Conservation (phyloP, 164 flowering plant genomes). For the Aristolochia contorta region DNA sequence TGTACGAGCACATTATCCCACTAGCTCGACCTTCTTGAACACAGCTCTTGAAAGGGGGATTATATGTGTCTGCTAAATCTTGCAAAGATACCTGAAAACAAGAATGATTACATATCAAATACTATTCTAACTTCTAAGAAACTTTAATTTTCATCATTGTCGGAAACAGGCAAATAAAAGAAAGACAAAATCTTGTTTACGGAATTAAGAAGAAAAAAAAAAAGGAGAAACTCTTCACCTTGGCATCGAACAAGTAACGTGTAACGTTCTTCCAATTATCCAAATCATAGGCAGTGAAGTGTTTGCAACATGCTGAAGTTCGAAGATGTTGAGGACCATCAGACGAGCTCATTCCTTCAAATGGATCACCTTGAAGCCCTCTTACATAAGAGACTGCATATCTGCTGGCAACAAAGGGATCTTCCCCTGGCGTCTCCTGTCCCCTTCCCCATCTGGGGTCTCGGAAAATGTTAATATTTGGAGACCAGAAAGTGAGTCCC, state of each 20-base stretch:
- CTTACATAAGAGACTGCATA: conserved; percentile 77
- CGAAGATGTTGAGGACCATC: conserved; percentile 23
- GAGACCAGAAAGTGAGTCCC: conserved; percentile 97
- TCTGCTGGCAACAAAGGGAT: conserved; percentile 47
- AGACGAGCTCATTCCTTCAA: conserved; percentile 28
- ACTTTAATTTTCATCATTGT: too few relatives aligned
- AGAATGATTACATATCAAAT: too few relatives aligned
- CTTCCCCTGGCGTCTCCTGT: conserved; percentile 95
- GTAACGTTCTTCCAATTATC: conserved; percentile 60
- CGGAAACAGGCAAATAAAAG: too few relatives aligned
- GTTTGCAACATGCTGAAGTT: conserved; percentile 96
- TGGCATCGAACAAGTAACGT: conserved; percentile 64
- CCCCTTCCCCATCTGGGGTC: conserved; percentile 99
- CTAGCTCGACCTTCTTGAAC: conserved; percentile 78
- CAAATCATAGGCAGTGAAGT: conserved; percentile 90
- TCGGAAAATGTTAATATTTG: conserved; percentile 79
- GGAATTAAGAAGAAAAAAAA: too few relatives aligned
- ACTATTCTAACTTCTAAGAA: too few relatives aligned
- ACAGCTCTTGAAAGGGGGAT: conserved; percentile 66
- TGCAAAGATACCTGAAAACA: conserved; percentile 68
- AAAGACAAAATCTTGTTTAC: too few relatives aligned
- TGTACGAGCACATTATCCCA: conserved; percentile 94
- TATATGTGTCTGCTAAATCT: conserved; percentile 74
- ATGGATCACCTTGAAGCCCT: conserved; percentile 78
- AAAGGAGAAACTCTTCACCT: background rate